Evolutionary conservation across 1,284 basidiomycete genomes (phyloP).

Genomic region (Ustilago xerochloae): DNA sequence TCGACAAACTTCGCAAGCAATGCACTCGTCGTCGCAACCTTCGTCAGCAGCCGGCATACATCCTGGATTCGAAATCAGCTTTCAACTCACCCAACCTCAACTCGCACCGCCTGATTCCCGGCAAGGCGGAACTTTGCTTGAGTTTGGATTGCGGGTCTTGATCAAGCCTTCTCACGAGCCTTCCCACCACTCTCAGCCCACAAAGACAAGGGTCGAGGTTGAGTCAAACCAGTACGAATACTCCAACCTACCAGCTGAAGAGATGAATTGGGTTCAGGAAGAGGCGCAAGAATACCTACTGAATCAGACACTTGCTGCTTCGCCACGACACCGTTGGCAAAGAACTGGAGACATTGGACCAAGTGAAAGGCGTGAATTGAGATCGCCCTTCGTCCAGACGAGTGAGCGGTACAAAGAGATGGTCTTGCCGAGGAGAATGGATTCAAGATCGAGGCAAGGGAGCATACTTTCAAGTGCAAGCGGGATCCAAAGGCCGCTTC

Average conservation of each 20-base stretch:
- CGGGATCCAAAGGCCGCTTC: neutral
- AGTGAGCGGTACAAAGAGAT: no score
- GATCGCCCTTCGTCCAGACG: no score
- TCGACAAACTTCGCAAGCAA: neutral
- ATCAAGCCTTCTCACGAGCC: constrained; percentile 13
- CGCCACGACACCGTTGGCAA: neutral
- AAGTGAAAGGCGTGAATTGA: no score
- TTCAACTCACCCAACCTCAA: constrained; percentile 20
- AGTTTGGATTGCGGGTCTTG: constrained; percentile 25
- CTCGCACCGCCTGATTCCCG: constrained; percentile 2
- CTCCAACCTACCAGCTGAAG: constrained; percentile 1
- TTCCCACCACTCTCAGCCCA: neutral
- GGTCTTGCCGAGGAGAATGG: no score
- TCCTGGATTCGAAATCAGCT: constrained; percentile 40
- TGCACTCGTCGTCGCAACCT: neutral
- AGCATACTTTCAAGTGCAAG: no score
- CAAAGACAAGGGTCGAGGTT: neutral
- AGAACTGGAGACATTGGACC: no score
- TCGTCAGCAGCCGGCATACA: neutral
- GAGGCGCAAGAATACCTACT: constrained; percentile 25
- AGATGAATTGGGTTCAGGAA: constrained; percentile 30
- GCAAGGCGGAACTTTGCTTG: constrained; percentile 14
- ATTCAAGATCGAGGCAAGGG: no score
- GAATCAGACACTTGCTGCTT: constrained; percentile 4
- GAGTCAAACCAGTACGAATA: constrained; percentile 27